These are phyloP conservation scores for Linnemannia hyalina DNA, from an alignment of 192 early-diverging fungal genomes.

Conservation along the genomic window DNA sequence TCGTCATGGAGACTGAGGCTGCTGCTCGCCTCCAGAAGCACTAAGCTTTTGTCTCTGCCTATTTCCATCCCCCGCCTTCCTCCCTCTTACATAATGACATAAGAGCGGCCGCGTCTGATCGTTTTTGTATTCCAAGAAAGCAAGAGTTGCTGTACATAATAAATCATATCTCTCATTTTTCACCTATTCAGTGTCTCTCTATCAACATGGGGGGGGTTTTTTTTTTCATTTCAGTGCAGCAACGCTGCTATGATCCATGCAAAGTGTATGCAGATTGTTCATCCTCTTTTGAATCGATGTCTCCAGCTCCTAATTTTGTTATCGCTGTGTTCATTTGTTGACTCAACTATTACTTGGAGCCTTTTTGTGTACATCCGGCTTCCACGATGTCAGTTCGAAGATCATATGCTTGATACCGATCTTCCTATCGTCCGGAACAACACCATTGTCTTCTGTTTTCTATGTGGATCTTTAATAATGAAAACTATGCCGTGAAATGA, in stretches of 20 bases:
- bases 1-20: slow-evolving; percentile 77
- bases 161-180: neutral
- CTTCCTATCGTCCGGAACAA: neutral
- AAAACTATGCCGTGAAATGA: slow-evolving; percentile 6
- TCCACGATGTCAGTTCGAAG: too few relatives aligned
- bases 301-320: too few relatives aligned
- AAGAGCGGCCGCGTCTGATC: neutral
- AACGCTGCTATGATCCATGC: too few relatives aligned
- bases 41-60: neutral
- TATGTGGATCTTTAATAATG: neutral
- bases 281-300: too few relatives aligned
- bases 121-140: neutral
- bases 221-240: neutral
- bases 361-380: too few relatives aligned
- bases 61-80: neutral
- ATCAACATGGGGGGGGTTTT: too few relatives aligned
- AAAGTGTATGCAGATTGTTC: too few relatives aligned
- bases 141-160: slow-evolving; percentile 9
- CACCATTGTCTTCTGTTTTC: neutral
- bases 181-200: too few relatives aligned
- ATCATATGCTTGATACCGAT: neutral
- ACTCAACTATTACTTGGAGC: neutral
- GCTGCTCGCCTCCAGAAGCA: slow-evolving; percentile 21
- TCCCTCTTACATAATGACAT: neutral
- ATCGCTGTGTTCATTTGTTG: neutral